phyloP scores from a whole-genome alignment of 306 rosid genomes.

The Fagus crenata region DNA sequence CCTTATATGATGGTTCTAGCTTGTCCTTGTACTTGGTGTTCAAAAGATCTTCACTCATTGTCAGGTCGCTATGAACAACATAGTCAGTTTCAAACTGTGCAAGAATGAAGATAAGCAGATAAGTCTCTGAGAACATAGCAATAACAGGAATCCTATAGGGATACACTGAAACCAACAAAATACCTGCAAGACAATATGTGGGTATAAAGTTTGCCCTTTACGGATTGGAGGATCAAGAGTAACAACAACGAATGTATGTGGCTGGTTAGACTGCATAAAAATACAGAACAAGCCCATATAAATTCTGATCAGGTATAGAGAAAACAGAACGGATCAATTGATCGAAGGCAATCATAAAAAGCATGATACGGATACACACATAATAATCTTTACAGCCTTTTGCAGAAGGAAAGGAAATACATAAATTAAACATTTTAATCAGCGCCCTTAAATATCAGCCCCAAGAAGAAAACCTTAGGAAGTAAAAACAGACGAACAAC shows the following conservation, averaged over 20 bases:
- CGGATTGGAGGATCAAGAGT: conserved; percentile 99
- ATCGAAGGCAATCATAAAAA: background rate
- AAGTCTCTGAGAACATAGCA: conserved; percentile 14
- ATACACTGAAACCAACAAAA: conserved; percentile 23
- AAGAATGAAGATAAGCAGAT: conserved; percentile 18
- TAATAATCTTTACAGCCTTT: background rate
- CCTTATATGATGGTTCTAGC: conserved; percentile 90
- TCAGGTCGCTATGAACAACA: conserved; percentile 68
- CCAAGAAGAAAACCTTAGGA: conserved; percentile 73
- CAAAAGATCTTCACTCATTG: conserved; percentile 68
- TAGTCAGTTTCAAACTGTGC: conserved; percentile 84
- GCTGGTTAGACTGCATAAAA: conserved; percentile 88
- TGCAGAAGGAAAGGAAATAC: background rate
- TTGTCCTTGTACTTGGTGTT: conserved; percentile 91
- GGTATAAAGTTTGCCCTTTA: conserved; percentile 95
- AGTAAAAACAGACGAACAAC: conserved; percentile 93
- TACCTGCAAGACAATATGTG: conserved; percentile 99
- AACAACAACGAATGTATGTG: conserved; percentile 86
- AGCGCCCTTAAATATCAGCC: background rate
- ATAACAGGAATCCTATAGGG: conserved; percentile 18
- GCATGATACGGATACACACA: background rate
- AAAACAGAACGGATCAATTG: background rate
- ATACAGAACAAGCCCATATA: conserved; percentile 19
- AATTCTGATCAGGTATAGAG: conserved; percentile 24
- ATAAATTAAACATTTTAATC: conserved; percentile 17